Evolutionary conservation across 768 basidiomycete species (phyloP).

Genomic region (Boletus tylopilopsis): DNA sequence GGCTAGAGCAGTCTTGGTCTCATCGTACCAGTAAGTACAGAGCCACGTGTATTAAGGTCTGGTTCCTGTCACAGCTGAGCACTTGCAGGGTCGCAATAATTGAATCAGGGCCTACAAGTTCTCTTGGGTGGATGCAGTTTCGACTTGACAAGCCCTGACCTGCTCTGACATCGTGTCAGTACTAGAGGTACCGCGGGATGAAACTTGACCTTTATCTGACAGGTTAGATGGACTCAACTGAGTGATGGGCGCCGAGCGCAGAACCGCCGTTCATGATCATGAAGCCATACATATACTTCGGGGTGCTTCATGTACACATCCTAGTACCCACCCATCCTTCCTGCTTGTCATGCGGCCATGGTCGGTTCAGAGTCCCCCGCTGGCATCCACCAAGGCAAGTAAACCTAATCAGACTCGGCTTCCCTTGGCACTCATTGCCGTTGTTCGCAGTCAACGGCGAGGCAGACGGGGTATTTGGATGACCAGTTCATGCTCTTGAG

Average conservation of each 20-base stretch:
- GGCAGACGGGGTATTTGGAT: neutral
- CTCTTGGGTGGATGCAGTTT: neutral
- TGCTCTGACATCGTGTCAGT: neutral
- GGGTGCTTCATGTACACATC: neutral
- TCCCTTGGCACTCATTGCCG: neutral
- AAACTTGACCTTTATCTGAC: neutral
- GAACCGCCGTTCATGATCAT: neutral
- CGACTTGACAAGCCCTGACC: neutral
- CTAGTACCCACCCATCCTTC: neutral
- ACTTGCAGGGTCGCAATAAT: too few species aligned
- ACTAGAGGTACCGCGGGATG: neutral
- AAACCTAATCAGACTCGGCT: neutral
- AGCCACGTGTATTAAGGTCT: too few species aligned
- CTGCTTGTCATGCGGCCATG: conserved; percentile 3
- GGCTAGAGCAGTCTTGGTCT: too few species aligned
- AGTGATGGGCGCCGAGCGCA: neutral
- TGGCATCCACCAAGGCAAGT: conserved; percentile 11
- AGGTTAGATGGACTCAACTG: neutral
- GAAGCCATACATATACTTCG: neutral
- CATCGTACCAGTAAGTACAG: too few species aligned
- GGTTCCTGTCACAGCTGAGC: too few species aligned
- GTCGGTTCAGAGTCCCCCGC: neutral
- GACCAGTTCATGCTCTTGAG: conserved; percentile 15
- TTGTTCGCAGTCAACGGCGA: neutral
- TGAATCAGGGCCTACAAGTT: too few species aligned